These are phyloP conservation scores for Fusarium brevicatenulatum DNA, from an alignment of 2,329 filamentous ascomycete genomes.

Conservation along the genomic window DNA sequence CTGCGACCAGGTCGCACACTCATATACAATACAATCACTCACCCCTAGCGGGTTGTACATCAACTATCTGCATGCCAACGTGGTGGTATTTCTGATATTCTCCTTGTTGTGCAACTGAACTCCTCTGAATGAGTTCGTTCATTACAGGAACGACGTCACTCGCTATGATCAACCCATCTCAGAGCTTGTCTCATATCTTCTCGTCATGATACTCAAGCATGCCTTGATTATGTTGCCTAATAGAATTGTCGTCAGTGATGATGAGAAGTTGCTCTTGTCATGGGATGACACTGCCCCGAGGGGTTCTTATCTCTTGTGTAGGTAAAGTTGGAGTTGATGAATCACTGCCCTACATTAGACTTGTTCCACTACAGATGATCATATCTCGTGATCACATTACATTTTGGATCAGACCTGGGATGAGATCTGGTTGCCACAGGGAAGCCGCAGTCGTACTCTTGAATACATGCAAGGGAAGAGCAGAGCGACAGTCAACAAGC, in stretches of 20 bases:
- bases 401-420: not conserved
- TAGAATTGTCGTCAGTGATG: not conserved
- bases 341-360: slow-evolving; percentile 10
- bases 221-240: not conserved
- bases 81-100: not conserved
- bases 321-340: slow-evolving; percentile 1
- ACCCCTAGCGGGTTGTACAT: slow-evolving; percentile 15
- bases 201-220: no score
- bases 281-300: not conserved
- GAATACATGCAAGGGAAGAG: not conserved
- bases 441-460: slow-evolving; percentile 8
- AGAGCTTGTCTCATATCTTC: not conserved
- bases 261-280: not conserved
- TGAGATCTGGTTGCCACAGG: not conserved
- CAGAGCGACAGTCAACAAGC: not conserved
- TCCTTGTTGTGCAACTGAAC: slow-evolving; percentile 13
- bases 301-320: not conserved
- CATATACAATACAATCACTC: slow-evolving; percentile 26
- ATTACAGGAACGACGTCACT: not conserved
- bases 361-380: slow-evolving; percentile 21
- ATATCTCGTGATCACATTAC: not conserved
- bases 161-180: not conserved
- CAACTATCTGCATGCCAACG: not conserved
- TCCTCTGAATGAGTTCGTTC: not conserved
- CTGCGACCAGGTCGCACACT: slow-evolving; percentile 23